These are phyloP conservation scores for Pleurotus salmoneostramineus DNA, from an alignment of 768 basidiomycete species.

Conservation along the genomic window DNA sequence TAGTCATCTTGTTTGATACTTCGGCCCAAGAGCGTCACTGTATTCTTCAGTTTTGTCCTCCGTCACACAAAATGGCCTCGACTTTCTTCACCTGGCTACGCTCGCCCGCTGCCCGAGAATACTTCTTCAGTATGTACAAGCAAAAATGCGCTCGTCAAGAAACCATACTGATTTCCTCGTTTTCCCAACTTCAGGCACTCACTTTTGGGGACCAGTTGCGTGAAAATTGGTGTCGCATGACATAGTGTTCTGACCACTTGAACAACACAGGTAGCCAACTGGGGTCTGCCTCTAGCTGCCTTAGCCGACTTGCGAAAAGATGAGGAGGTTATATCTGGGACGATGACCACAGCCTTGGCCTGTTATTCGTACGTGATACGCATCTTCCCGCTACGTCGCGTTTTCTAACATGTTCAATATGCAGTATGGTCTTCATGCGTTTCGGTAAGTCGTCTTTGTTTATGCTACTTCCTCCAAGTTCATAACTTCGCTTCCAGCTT, in stretches of 20 bases:
- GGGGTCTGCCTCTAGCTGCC: constrained; percentile 95
- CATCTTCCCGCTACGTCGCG: neutral
- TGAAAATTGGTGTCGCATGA: constrained; percentile 17
- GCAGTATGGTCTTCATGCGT: constrained; percentile 86
- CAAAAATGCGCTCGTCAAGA: neutral
- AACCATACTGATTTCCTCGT: neutral
- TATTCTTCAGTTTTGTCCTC: constrained; percentile 12
- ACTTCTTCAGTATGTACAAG: constrained; percentile 83
- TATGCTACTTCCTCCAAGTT: neutral
- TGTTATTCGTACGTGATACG: constrained; percentile 83
- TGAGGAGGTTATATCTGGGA: constrained; percentile 94
- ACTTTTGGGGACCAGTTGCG: constrained; percentile 96
- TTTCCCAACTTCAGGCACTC: constrained; percentile 60
- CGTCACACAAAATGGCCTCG: constrained; percentile 57
- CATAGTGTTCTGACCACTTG: constrained; percentile 10
- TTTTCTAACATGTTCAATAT: constrained; percentile 2
- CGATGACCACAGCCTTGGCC: constrained; percentile 91
- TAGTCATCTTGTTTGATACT: no score
- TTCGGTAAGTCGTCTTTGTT: constrained; percentile 57
- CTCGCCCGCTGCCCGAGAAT: constrained; percentile 87
- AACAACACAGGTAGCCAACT: constrained; percentile 82
- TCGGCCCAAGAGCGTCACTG: no score
- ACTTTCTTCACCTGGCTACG: constrained; percentile 87
- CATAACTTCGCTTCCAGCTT: constrained; percentile 48
- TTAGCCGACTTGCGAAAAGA: constrained; percentile 88